Evolutionary conservation across 2,329 filamentous ascomycete species (phyloP).

Genomic region (Cryoendolithus antarcticus): DNA sequence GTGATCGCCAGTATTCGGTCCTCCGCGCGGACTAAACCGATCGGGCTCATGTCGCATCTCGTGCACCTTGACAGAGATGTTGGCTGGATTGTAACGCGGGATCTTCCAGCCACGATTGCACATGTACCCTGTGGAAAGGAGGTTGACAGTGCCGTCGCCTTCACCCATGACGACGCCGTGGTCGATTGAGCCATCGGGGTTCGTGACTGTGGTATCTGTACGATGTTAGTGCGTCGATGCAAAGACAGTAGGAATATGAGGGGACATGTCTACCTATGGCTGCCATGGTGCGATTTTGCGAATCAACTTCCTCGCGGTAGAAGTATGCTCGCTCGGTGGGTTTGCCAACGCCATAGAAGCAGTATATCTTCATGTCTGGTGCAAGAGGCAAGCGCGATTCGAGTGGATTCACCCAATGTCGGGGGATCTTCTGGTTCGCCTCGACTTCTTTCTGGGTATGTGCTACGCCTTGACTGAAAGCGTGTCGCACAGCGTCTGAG

Average conservation of each 20-base stretch:
- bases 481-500: slow-evolving; percentile 53
- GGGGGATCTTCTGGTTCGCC: slow-evolving; percentile 38
- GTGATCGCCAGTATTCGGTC: slow-evolving; percentile 67
- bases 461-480: slow-evolving; percentile 83
- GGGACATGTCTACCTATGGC: slow-evolving; percentile 16
- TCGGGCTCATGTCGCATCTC: slow-evolving; percentile 98
- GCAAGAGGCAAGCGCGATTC: slow-evolving; percentile 79
- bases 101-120: slow-evolving; percentile 90
- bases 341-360: slow-evolving; percentile 93
- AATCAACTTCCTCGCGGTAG: slow-evolving; percentile 62
- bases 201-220: slow-evolving; percentile 56
- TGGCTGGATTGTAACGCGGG: slow-evolving; percentile 83
- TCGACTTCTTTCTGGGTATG: slow-evolving; percentile 70
- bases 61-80: slow-evolving; percentile 66
- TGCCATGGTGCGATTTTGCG: slow-evolving; percentile 48
- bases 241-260: no score
- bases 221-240: slow-evolving; percentile 4
- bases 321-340: slow-evolving; percentile 87
- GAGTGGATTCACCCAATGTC: slow-evolving; percentile 90
- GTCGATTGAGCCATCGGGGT: slow-evolving; percentile 48
- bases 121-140: slow-evolving; percentile 93
- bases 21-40: slow-evolving; percentile 69
- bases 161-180: slow-evolving; percentile 93
- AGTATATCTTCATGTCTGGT: slow-evolving; percentile 86
- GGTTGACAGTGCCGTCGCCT: slow-evolving; percentile 87